Evolutionary conservation across 2,329 filamentous ascomycete genomes (phyloP).

Genomic region (Colletotrichum sp.): DNA sequence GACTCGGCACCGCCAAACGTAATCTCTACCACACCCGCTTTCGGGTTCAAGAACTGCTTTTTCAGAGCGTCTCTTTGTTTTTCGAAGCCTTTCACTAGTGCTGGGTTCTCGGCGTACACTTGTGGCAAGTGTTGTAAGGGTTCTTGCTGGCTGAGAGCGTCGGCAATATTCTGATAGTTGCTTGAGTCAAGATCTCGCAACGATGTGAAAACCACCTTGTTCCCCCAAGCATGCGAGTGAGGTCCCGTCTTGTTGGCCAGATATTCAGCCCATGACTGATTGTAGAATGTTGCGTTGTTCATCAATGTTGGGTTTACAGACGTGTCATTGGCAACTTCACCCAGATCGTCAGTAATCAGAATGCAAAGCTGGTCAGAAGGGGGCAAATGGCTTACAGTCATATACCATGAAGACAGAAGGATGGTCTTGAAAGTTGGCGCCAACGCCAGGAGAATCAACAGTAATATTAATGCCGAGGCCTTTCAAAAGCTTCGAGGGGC

Average conservation of each 20-base stretch:
- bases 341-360: neutral
- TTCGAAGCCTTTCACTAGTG: slow-evolving; percentile 18
- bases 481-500: slow-evolving; percentile 42
- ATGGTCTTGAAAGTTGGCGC: slow-evolving; percentile 42
- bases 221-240: slow-evolving; percentile 26
- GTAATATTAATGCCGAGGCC: slow-evolving; percentile 54
- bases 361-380: neutral
- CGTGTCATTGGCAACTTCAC: slow-evolving; percentile 7
- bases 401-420: slow-evolving; percentile 36
- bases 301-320: slow-evolving; percentile 21
- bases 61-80: slow-evolving; percentile 14
- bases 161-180: neutral
- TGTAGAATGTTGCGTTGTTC: slow-evolving; percentile 26
- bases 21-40: slow-evolving; percentile 24
- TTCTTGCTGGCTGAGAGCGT: slow-evolving; percentile 21
- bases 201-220: slow-evolving; percentile 25
- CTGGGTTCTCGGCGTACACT: slow-evolving; percentile 23
- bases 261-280: slow-evolving; percentile 27
- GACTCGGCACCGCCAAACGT: slow-evolving; percentile 22
- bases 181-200: slow-evolving; percentile 18
- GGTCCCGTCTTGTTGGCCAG: slow-evolving; percentile 26
- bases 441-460: slow-evolving; percentile 54
- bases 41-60: slow-evolving; percentile 21
- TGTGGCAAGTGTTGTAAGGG: slow-evolving; percentile 22
- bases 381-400: slow-evolving; percentile 25